Percentiles rank a stretch among this genome's conserved stretches.
phyloP scores from a whole-genome alignment of 2,329 filamentous ascomycete genomes.

The Colletotrichum coccodes region DNA sequence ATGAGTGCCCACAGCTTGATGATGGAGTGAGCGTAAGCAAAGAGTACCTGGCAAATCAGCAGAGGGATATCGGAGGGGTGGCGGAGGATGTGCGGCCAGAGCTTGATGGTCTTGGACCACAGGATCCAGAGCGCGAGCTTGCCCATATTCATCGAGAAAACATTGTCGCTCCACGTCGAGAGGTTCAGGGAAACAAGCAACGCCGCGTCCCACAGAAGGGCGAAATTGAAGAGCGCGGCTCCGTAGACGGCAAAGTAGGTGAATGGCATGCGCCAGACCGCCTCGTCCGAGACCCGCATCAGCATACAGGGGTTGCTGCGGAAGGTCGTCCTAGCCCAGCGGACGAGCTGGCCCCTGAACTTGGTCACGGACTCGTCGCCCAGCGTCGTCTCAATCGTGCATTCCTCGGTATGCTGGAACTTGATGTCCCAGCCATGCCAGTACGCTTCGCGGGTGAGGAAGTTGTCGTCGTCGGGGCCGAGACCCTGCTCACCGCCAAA shows the following conservation, averaged over 20 bases:
- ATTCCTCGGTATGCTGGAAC: slow-evolving; percentile 61
- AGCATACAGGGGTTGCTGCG: slow-evolving; percentile 64
- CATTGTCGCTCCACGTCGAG: neutral
- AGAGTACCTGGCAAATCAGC: slow-evolving; percentile 60
- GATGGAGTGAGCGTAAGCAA: slow-evolving; percentile 66
- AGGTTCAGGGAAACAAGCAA: slow-evolving; percentile 46
- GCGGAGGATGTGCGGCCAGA: slow-evolving; percentile 60
- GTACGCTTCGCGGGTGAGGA: slow-evolving; percentile 64
- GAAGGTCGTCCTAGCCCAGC: slow-evolving; percentile 69
- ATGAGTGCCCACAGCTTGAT: slow-evolving; percentile 66
- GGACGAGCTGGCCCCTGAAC: slow-evolving; percentile 62
- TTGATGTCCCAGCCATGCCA: slow-evolving; percentile 61
- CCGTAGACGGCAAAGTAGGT: slow-evolving; percentile 66
- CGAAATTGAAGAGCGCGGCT: slow-evolving; percentile 64
- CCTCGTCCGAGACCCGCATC: slow-evolving; percentile 16
- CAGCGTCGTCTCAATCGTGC: slow-evolving; percentile 62
- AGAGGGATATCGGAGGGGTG: slow-evolving; percentile 62
- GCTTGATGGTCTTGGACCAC: slow-evolving; percentile 66
- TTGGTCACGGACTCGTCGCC: slow-evolving; percentile 54
- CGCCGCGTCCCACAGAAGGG: slow-evolving; percentile 59
- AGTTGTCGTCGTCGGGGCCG: slow-evolving; percentile 71
- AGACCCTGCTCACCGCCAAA: slow-evolving; percentile 52
- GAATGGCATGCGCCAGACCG: slow-evolving; percentile 54
- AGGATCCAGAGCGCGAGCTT: slow-evolving; percentile 57
- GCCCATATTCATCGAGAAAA: neutral